phyloP scores from a whole-genome alignment of 2,329 filamentous ascomycete genomes.

The Drechslerella stenobrocha region DNA sequence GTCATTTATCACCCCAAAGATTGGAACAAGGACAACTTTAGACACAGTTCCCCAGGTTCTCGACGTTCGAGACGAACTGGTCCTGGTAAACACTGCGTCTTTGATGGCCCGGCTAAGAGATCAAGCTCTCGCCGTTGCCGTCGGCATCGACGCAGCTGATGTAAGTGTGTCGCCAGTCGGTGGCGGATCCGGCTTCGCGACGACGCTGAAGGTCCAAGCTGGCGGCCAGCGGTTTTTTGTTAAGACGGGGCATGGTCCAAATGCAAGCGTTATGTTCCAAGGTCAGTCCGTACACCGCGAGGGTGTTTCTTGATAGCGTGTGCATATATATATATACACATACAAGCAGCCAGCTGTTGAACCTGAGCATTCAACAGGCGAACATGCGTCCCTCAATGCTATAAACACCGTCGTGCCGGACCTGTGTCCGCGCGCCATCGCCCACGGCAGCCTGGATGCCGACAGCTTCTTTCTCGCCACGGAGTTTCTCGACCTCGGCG shows the following conservation, averaged over 20 bases:
- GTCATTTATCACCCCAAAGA: no score
- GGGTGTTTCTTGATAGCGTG: not conserved
- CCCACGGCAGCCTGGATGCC: constrained; percentile 66
- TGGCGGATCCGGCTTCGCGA: constrained; percentile 70
- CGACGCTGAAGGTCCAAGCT: constrained; percentile 65
- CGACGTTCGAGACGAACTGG: not conserved
- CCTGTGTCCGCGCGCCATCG: constrained; percentile 75
- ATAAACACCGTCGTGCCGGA: constrained; percentile 72
- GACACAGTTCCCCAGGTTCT: no score
- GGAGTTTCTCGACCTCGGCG: constrained; percentile 73
- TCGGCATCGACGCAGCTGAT: constrained; percentile 63
- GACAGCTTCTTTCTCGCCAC: constrained; percentile 67
- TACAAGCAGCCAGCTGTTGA: no score
- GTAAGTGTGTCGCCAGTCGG: constrained; percentile 63
- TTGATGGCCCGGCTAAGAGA: constrained; percentile 19
- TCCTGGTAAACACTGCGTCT: not conserved
- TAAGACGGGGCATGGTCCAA: constrained; percentile 67
- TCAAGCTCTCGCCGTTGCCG: constrained; percentile 55
- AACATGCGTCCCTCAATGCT: constrained; percentile 80
- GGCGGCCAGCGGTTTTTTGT: constrained; percentile 67
- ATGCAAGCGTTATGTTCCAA: constrained; percentile 70
- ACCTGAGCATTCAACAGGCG: constrained; percentile 64
- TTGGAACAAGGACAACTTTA: no score
- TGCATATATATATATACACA: not conserved
- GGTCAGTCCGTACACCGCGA: constrained; percentile 57